Evolutionary conservation across 2,329 filamentous ascomycete species (phyloP), one percentile per base, ranked within the genome.

Genomic region (Cordyceps pruinosa): DNA sequence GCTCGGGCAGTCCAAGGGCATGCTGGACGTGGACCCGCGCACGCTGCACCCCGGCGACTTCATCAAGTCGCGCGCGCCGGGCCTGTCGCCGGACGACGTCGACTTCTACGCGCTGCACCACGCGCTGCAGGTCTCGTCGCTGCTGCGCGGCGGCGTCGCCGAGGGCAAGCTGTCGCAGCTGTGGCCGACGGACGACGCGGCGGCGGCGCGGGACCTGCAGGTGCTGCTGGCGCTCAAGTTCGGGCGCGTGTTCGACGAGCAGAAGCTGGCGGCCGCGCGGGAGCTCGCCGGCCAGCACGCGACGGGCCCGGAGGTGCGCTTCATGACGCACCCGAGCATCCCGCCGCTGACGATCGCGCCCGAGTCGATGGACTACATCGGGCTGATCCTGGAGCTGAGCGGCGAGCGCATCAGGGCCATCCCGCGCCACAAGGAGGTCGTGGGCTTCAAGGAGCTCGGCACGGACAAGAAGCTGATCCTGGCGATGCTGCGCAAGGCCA

Each of bases 211-310:
- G 46, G 46, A 48, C 19, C 46, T 48, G 46, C 46, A 48, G 30
- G n/a, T 48, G 30, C 46, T 48, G 19, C 46, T 48, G 5, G 46
- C 46, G 46, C 46, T 48, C 46, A 48, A 48, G 30, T 48, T 48
- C 35, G 46, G 46, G 30, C 46, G 46, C 2, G 30, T 34, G 1
- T 48, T 48, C 23, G 46, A 48, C 46, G 15, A 28, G 46, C 46
- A 48, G 17, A 48, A 48, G 46, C 2, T 35, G 28, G 13, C 19
- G 12, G 19, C n/a, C 13, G 28, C 46, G 1, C 12, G 30, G 10
- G 30, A 48, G 30, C 46, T 48, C 5, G 46, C 19, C 9, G 46
- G 46, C 30, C 10, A 35, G 5, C 2, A 4, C 10, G 4, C 45
- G 28, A 47, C 45, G 9, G 3, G 3, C 19, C 30, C 8, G 30